Conservation (phyloP, 352 stramenopile genomes). For the Phytophthora cryptogea region DNA sequence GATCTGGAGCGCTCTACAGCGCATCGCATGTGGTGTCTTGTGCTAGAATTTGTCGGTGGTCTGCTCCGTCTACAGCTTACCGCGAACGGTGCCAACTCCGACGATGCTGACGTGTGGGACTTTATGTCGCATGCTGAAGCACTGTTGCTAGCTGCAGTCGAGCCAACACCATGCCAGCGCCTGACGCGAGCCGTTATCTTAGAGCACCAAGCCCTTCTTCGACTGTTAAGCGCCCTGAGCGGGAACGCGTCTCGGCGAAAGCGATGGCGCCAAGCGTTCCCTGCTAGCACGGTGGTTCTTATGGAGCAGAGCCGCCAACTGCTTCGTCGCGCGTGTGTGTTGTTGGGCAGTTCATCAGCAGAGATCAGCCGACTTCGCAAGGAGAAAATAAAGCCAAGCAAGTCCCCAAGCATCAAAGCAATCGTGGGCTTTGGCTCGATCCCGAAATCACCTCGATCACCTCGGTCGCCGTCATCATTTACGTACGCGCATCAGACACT, state of each 20-base stretch:
- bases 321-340: slow-evolving; percentile 53
- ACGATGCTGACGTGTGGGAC: slow-evolving; percentile 48
- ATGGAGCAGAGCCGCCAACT: slow-evolving; percentile 71
- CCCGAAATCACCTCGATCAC: slow-evolving; percentile 38
- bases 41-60: slow-evolving; percentile 50
- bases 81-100: slow-evolving; percentile 6
- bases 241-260: slow-evolving; percentile 28
- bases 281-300: slow-evolving; percentile 50
- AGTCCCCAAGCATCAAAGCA: slow-evolving; percentile 15
- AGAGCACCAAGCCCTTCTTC: slow-evolving; percentile 52
- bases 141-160: slow-evolving; percentile 44
- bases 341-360: slow-evolving; percentile 56
- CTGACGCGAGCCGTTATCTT: slow-evolving; percentile 51
- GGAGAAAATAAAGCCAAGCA: slow-evolving; percentile 38
- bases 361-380: slow-evolving; percentile 32
- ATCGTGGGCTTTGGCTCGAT: slow-evolving; percentile 29
- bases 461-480: slow-evolving; percentile 40
- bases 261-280: slow-evolving; percentile 64
- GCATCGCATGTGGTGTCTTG: slow-evolving; percentile 66
- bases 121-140: slow-evolving; percentile 59
- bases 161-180: slow-evolving; percentile 27
- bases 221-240: slow-evolving; percentile 56
- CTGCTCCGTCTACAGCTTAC: slow-evolving; percentile 41
- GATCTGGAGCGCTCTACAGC: slow-evolving; percentile 39
- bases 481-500: slow-evolving; percentile 66